These are phyloP conservation scores for Lathyrus tuberosus DNA, from an alignment of 306 rosid species.

Conservation along the genomic window DNA sequence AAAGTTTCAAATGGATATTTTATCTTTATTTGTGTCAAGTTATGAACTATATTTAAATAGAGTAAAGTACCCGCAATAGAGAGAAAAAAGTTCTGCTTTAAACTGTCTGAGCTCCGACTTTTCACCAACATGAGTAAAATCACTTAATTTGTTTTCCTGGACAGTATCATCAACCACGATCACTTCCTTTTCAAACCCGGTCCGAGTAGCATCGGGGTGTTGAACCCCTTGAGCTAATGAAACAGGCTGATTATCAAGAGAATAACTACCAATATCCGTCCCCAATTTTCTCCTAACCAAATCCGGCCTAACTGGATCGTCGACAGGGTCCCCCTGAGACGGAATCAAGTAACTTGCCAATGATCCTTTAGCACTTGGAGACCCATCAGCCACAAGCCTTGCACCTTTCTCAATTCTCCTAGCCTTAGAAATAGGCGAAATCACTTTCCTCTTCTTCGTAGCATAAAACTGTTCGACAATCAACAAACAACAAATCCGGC, in stretches of 20 bases:
- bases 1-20: neutral
- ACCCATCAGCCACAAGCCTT: conserved; percentile 50
- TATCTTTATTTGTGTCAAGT: neutral
- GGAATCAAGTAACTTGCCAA: conserved; percentile 63
- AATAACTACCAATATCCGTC: conserved; percentile 44
- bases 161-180: conserved; percentile 39
- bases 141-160: conserved; percentile 37
- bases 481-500: neutral
- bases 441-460: conserved; percentile 80
- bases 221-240: conserved; percentile 35
- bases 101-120: conserved; percentile 57
- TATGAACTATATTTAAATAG: neutral
- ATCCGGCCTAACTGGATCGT: conserved; percentile 27
- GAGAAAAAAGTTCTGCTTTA: conserved; percentile 66
- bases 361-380: conserved; percentile 72
- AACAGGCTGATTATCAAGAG: conserved; percentile 39
- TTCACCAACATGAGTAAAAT: conserved; percentile 36
- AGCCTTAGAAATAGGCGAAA: conserved; percentile 57
- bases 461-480: conserved; percentile 62
- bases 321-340: conserved; percentile 50
- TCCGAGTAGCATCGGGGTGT: conserved; percentile 28
- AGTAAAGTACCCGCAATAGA: conserved; percentile 72
- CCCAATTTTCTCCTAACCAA: conserved; percentile 63
- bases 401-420: conserved; percentile 61
- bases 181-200: conserved; percentile 31